A percentile compares a stretch with the other conserved stretches of the same genome.
Conservation (phyloP, 768 basidiomycete species). For the Lentinula lateritia region DNA sequence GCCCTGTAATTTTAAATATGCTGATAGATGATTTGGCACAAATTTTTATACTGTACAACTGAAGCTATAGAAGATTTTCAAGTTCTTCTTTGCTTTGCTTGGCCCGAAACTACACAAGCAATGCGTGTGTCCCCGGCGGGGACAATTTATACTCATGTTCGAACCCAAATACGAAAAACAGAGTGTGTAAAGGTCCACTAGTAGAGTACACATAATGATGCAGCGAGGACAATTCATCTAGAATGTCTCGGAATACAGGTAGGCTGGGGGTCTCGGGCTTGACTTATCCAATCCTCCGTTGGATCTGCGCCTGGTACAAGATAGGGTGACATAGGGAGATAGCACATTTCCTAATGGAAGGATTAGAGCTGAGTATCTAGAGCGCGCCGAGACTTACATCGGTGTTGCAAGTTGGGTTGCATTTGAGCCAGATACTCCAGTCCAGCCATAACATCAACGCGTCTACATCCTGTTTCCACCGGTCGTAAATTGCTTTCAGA, state of each 20-base stretch:
- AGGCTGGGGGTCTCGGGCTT: background rate
- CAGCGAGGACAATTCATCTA: background rate
- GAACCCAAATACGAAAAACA: no score
- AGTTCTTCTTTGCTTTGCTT: no score
- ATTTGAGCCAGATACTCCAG: constrained; percentile 4
- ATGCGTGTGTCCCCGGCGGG: no score
- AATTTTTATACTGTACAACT: no score
- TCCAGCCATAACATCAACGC: constrained; percentile 2
- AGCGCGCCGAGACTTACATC: background rate
- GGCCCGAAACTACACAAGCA: no score
- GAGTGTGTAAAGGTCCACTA: no score
- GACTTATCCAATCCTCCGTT: background rate
- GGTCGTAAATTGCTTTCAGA: background rate
- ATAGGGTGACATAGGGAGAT: constrained; percentile 4
- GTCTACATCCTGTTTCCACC: constrained; percentile 1
- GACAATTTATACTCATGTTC: background rate
- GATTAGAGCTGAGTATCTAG: background rate
- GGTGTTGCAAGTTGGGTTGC: background rate
- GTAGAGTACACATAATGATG: no score
- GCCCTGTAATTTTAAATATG: no score
- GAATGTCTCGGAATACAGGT: background rate
- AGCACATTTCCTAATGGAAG: constrained; percentile 1
- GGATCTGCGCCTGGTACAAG: background rate
- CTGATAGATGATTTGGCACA: no score
- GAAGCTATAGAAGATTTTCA: no score